A percentile compares a stretch with the other conserved stretches of the same genome.
Evolutionary conservation across 305 asterid genomes (phyloP).

Genomic region (Fraxinus albicans): DNA sequence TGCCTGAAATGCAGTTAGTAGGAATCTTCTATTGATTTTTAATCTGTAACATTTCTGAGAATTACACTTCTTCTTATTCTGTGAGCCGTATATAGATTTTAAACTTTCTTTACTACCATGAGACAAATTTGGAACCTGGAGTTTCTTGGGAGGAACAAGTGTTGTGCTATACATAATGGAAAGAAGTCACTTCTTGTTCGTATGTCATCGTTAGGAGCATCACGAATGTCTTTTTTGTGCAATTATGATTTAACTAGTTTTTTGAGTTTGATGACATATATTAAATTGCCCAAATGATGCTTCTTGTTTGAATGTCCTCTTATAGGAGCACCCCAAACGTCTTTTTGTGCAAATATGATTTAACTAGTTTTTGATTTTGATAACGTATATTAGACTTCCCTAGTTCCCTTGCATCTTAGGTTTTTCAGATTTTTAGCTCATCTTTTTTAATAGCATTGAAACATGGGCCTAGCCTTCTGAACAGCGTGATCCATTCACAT

Average conservation of each 20-base stretch:
- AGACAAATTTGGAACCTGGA: neutral
- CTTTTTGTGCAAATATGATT: neutral
- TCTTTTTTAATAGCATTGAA: neutral
- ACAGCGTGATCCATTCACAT: neutral
- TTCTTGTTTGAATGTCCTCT: neutral
- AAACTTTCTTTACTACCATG: constrained; percentile 8
- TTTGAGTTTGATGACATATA: neutral
- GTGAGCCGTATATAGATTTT: neutral
- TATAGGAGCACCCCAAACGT: neutral
- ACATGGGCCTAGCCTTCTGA: neutral
- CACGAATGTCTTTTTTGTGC: neutral
- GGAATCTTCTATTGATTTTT: constrained; percentile 1
- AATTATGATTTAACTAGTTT: neutral
- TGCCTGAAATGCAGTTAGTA: neutral
- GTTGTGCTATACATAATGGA: constrained; percentile 11
- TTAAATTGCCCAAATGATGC: constrained; percentile 1
- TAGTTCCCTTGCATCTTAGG: neutral
- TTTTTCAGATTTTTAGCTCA: neutral
- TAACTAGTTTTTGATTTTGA: neutral
- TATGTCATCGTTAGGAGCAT: neutral
- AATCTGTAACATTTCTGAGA: constrained; percentile 1
- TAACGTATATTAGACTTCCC: neutral
- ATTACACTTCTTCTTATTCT: constrained; percentile 3
- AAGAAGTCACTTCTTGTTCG: constrained; percentile 8
- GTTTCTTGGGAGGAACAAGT: neutral